Percentiles rank a stretch among this genome's conserved stretches.
Evolutionary conservation across 805 yeast species (phyloP).

Genomic region (Candida sakaeoensis): DNA sequence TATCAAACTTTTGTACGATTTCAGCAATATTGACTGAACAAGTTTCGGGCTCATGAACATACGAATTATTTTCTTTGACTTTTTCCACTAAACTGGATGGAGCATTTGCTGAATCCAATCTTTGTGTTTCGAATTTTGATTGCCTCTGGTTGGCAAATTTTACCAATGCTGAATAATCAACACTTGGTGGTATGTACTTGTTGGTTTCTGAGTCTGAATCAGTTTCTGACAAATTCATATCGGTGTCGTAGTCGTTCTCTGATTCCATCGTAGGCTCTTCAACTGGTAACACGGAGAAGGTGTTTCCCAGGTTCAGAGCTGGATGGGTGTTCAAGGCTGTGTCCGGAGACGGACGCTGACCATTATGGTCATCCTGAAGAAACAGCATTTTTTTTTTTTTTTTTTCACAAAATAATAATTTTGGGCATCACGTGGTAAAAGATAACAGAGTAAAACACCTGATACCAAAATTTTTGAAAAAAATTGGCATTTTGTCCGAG

Average conservation of each 20-base stretch:
- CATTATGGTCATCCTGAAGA: background rate
- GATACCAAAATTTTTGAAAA: too few relatives aligned
- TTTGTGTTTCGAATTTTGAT: background rate
- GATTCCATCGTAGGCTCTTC: too few relatives aligned
- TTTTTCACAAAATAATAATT: too few relatives aligned
- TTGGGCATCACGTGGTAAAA: too few relatives aligned
- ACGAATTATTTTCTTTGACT: background rate
- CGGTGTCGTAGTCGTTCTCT: background rate
- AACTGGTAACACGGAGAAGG: background rate
- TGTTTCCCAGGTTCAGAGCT: background rate
- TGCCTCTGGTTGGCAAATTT: background rate
- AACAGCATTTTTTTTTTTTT: background rate
- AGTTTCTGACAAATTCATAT: background rate
- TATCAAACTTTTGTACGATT: background rate
- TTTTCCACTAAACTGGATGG: background rate
- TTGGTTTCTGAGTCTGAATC: too few relatives aligned
- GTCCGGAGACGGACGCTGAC: background rate
- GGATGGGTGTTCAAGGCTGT: background rate
- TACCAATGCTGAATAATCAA: background rate
- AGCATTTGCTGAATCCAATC: background rate
- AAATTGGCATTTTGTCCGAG: constrained; percentile 34
- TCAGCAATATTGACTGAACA: background rate
- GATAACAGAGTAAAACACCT: too few relatives aligned
- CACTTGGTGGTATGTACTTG: background rate
- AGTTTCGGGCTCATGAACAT: background rate